Conservation (phyloP, 768 basidiomycete species). For the Kwoniella europaea region DNA sequence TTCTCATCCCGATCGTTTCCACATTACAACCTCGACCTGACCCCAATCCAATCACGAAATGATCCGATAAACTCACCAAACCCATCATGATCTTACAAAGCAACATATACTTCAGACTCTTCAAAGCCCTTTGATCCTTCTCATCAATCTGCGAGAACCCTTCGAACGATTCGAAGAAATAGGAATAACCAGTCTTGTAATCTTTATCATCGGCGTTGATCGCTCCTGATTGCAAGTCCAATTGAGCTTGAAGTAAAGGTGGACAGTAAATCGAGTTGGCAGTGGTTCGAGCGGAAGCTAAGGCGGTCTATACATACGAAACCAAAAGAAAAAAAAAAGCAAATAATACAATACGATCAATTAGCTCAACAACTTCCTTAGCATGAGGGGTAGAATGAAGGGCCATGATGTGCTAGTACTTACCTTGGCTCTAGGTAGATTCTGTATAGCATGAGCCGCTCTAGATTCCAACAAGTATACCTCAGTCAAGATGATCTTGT, state of each 20-base stretch:
- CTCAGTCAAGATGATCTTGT: constrained; percentile 97
- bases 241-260: constrained; percentile 66
- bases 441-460: constrained; percentile 86
- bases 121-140: constrained; percentile 71
- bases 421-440: constrained; percentile 88
- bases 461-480: constrained; percentile 92
- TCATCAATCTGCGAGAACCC: constrained; percentile 74
- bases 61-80: constrained; percentile 65
- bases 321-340: not conserved
- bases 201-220: constrained; percentile 97
- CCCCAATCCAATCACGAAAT: not conserved
- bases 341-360: not conserved
- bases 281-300: constrained; percentile 88
- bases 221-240: constrained; percentile 74
- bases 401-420: constrained; percentile 23
- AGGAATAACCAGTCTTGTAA: constrained; percentile 94
- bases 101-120: constrained; percentile 95
- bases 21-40: not conserved
- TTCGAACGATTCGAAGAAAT: constrained; percentile 97
- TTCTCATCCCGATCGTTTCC: too few species aligned
- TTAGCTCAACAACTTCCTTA: too few species aligned
- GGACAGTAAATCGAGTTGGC: constrained; percentile 95
- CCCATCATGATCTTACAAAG: constrained; percentile 98
- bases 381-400: not conserved
- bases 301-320: constrained; percentile 66